Evolutionary conservation across 2,329 filamentous ascomycete species (phyloP).

Genomic region (Pestalotiopsis sp.): DNA sequence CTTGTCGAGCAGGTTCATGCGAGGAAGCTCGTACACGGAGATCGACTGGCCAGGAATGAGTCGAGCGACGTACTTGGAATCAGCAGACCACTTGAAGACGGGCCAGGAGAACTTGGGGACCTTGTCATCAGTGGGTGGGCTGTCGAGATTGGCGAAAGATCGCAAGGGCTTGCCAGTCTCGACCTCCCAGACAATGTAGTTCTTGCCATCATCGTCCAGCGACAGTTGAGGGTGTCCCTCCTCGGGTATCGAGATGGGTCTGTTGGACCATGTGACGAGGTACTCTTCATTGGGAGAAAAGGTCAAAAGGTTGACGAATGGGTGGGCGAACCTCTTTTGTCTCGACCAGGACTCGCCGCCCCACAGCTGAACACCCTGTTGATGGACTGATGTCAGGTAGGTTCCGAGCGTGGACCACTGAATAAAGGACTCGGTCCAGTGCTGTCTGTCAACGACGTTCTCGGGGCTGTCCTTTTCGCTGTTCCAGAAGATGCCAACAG

Average conservation of each 20-base stretch:
- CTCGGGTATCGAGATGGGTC: conserved; percentile 89
- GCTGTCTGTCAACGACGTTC: conserved; percentile 83
- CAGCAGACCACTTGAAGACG: conserved; percentile 98
- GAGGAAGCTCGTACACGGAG: conserved; percentile 84
- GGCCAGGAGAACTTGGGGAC: conserved; percentile 94
- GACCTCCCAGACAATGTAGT: conserved; percentile 98
- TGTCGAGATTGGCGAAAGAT: conserved; percentile 89
- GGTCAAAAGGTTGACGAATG: conserved; percentile 91
- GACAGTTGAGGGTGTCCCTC: conserved; percentile 80
- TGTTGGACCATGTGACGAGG: conserved; percentile 93
- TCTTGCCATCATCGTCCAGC: conserved; percentile 95
- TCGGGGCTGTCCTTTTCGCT: conserved; percentile 92
- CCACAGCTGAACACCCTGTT: conserved; percentile 97
- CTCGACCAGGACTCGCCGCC: conserved; percentile 86
- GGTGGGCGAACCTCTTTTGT: conserved; percentile 91
- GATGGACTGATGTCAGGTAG: conserved; percentile 90
- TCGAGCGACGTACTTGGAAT: conserved; percentile 95
- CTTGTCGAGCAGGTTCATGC: conserved; percentile 89
- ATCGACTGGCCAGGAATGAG: conserved; percentile 87
- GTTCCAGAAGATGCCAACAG: conserved; percentile 96
- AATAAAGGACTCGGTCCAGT: conserved; percentile 98
- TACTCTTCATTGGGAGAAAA: conserved; percentile 95
- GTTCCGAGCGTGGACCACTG: conserved; percentile 97
- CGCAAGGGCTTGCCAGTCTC: conserved; percentile 85
- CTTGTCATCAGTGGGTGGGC: conserved; percentile 62